phyloP scores from a whole-genome alignment of 768 basidiomycete species.

The Mycena metata region DNA sequence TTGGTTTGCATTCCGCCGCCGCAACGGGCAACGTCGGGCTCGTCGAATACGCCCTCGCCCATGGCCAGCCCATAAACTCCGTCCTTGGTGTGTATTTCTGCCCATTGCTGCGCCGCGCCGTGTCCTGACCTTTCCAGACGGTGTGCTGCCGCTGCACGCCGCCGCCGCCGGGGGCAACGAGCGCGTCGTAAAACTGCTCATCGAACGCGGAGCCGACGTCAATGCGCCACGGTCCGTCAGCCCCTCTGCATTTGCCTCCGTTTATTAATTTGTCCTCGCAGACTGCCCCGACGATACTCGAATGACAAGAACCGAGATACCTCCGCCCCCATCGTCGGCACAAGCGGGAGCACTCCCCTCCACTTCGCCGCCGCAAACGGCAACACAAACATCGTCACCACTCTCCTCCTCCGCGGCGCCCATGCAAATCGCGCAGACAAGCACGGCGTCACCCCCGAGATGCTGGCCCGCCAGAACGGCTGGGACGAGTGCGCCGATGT shows the following conservation, averaged over 20 bases:
- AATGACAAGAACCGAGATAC: conserved; percentile 75
- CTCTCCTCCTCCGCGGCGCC: conserved; percentile 89
- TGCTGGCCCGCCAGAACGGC: conserved; percentile 84
- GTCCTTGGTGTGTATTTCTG: conserved; percentile 66
- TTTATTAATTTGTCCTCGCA: conserved; percentile 44
- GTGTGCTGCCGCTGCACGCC: conserved; percentile 96
- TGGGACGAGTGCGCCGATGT: conserved; percentile 84
- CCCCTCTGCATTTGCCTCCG: conserved; percentile 30
- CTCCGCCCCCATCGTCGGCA: conserved; percentile 79
- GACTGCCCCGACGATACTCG: conserved; percentile 82
- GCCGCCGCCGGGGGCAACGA: conserved; percentile 93
- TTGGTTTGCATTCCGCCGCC: conserved; percentile 83
- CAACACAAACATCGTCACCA: conserved; percentile 80
- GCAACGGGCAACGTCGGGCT: conserved; percentile 92
- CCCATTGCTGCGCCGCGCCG: neutral
- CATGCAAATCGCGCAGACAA: conserved; percentile 88
- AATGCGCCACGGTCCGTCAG: conserved; percentile 87
- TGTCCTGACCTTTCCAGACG: conserved; percentile 55
- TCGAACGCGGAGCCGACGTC: conserved; percentile 97
- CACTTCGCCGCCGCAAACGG: conserved; percentile 98
- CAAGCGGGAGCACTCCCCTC: conserved; percentile 92
- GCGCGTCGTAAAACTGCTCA: conserved; percentile 87
- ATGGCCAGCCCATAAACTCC: conserved; percentile 97
- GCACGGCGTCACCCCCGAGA: conserved; percentile 90
- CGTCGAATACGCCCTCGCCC: conserved; percentile 91